A percentile compares a stretch with the other conserved stretches of the same genome.
phyloP scores from a whole-genome alignment of 768 basidiomycete species.

The Xerocomellus amylosporus region DNA sequence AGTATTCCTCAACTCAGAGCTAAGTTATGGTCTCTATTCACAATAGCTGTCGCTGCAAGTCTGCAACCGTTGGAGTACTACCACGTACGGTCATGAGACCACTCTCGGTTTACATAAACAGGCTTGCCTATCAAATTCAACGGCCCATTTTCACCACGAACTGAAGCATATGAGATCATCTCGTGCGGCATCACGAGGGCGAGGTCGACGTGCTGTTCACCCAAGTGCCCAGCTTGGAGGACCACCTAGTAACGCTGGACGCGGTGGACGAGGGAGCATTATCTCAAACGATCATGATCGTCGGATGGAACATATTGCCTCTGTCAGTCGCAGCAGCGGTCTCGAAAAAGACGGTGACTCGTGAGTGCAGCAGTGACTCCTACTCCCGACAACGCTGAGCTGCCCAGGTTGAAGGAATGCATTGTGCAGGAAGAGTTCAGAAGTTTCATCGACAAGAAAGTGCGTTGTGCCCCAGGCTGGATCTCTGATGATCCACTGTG shows the following conservation, averaged over 20 bases:
- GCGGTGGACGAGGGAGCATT: constrained; percentile 1
- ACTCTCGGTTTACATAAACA: too few species aligned
- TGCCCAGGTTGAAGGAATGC: constrained; percentile 55
- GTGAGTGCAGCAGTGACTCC: constrained; percentile 43
- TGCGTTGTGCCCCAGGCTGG: constrained; percentile 25
- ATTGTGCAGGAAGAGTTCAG: constrained; percentile 67
- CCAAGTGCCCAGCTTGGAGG: neutral
- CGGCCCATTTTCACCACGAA: neutral
- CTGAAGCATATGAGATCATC: constrained; percentile 15
- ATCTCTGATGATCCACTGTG: neutral
- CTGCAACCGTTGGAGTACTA: too few species aligned
- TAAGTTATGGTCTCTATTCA: too few species aligned
- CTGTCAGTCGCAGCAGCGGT: constrained; percentile 75
- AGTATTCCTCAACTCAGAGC: too few species aligned
- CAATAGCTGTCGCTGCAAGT: too few species aligned
- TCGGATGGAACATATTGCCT: constrained; percentile 65
- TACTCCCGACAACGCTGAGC: constrained; percentile 34
- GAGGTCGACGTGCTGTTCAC: constrained; percentile 7
- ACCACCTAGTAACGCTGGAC: neutral
- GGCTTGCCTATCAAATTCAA: neutral
- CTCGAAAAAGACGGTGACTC: constrained; percentile 70
- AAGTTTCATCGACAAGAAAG: constrained; percentile 63
- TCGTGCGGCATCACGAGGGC: constrained; percentile 5
- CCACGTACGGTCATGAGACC: too few species aligned
- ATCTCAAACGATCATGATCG: constrained; percentile 8